Conservation (phyloP, 2,329 filamentous ascomycete genomes). For the Colletotrichum sp. region DNA sequence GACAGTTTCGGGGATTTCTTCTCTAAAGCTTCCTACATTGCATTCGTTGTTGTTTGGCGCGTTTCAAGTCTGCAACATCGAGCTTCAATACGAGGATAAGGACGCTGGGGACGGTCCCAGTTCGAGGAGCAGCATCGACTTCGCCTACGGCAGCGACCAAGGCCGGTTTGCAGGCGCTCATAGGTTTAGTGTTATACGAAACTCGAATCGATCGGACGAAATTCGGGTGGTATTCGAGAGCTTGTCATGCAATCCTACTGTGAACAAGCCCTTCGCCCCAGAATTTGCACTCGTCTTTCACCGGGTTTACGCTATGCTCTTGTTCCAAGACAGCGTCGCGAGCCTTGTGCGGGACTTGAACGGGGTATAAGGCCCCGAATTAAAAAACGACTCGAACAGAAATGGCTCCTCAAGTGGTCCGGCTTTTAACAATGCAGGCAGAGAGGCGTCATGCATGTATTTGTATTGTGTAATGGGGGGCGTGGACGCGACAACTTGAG, state of each 20-base stretch:
- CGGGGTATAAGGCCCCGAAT: background rate
- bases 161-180: constrained; percentile 31
- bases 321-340: constrained; percentile 30
- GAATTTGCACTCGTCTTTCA: constrained; percentile 27
- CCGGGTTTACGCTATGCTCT: constrained; percentile 25
- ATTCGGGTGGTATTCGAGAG: constrained; percentile 24
- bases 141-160: constrained; percentile 31
- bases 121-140: constrained; percentile 30
- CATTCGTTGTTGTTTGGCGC: constrained; percentile 28
- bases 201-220: background rate
- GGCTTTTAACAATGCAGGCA: background rate
- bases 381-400: background rate
- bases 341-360: background rate
- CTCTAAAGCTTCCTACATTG: constrained; percentile 17
- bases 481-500: background rate
- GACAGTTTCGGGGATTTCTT: background rate
- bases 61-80: constrained; percentile 29
- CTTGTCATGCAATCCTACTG: constrained; percentile 29
- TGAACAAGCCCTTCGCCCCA: constrained; percentile 20
- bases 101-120: background rate
- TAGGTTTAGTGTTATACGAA: constrained; percentile 29
- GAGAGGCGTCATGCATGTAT: background rate
- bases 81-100: background rate
- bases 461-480: accelerated
- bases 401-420: too few species aligned